phyloP scores from a whole-genome alignment of 192 early-diverging fungal species.

The Backusella parvicylindrica region DNA sequence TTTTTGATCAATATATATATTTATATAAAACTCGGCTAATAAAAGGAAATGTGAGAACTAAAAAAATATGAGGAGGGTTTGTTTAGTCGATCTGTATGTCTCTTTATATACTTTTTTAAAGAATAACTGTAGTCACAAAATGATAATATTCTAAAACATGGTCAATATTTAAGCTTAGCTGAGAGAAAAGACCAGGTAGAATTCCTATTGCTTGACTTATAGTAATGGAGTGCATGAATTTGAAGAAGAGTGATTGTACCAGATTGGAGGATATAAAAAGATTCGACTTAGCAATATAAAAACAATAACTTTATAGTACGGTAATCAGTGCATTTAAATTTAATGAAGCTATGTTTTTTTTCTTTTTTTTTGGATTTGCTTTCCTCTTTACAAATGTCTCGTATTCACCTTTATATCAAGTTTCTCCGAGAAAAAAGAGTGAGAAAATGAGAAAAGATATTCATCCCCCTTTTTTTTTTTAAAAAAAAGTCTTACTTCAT shows the following conservation, averaged over 20 bases:
- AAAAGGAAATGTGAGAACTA: background rate
- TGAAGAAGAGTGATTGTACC: background rate
- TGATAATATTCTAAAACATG: background rate
- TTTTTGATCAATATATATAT: no score
- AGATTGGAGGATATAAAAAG: background rate
- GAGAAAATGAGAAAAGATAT: background rate
- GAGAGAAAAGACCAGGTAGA: background rate
- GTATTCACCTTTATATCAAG: background rate
- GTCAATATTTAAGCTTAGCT: background rate
- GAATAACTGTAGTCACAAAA: no score
- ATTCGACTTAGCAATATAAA: background rate
- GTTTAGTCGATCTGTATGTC: background rate
- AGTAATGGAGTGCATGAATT: background rate
- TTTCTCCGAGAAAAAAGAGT: background rate
- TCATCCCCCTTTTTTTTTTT: background rate
- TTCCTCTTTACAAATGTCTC: background rate
- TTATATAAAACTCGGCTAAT: background rate
- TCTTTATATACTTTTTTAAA: background rate
- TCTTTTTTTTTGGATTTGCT: background rate
- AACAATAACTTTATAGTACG: background rate
- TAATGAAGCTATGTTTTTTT: background rate
- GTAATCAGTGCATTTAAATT: background rate
- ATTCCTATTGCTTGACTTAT: background rate
- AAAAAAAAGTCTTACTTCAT: background rate
- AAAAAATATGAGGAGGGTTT: background rate